Evolutionary conservation across 305 asterid genomes (phyloP).

Genomic region (Ilex paraguariensis): DNA sequence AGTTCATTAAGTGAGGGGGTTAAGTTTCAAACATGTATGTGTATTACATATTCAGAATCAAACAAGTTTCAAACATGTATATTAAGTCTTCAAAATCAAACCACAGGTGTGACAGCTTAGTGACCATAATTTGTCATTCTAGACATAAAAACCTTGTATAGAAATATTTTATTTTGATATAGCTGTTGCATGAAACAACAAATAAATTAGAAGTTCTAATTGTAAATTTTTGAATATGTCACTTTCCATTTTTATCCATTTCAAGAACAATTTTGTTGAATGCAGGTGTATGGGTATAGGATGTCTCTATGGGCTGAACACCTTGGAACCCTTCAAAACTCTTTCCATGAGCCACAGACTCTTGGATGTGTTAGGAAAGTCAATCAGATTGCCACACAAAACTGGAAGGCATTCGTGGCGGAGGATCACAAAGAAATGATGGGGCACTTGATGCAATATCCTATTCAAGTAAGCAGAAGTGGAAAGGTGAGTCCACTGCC

Average conservation of each 20-base stretch:
- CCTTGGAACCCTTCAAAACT: slow-evolving; percentile 30
- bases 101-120: too few species aligned
- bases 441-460: slow-evolving; percentile 64
- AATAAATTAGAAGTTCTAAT: too few species aligned
- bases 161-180: too few species aligned
- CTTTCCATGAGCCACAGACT: slow-evolving; percentile 35
- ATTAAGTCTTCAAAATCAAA: too few species aligned
- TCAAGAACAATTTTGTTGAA: neutral
- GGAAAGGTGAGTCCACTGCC: slow-evolving; percentile 46
- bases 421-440: slow-evolving; percentile 29
- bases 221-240: neutral
- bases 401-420: slow-evolving; percentile 44
- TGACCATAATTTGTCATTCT: too few species aligned
- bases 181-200: neutral
- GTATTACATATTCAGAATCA: too few species aligned
- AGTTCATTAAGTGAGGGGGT: too few species aligned
- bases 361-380: slow-evolving; percentile 38
- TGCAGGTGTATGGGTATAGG: slow-evolving; percentile 59
- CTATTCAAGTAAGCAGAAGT: slow-evolving; percentile 30
- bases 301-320: slow-evolving; percentile 73
- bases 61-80: too few species aligned
- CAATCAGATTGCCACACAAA: slow-evolving; percentile 40
- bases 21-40: too few species aligned
- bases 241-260: neutral
- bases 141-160: too few species aligned